Percentiles rank a stretch among this genome's conserved stretches.
Conservation (phyloP, 108 stramenopile genomes). For the Stephanodiscus minutulus region DNA sequence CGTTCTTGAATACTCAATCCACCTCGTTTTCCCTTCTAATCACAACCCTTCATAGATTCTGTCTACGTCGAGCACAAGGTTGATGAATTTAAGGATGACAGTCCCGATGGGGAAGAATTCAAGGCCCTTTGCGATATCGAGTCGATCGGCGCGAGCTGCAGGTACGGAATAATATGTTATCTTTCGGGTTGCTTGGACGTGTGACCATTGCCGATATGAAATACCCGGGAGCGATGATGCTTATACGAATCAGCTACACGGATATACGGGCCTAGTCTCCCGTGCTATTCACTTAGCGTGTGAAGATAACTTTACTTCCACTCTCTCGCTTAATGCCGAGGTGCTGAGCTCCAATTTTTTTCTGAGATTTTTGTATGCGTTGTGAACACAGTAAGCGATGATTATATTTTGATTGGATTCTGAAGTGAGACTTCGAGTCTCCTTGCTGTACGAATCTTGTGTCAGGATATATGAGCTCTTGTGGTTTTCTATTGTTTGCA, state of each 20-base stretch:
- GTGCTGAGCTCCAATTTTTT: conserved; percentile 17
- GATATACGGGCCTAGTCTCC: conserved; percentile 42
- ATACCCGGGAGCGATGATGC: conserved; percentile 33
- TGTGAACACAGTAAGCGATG: no score
- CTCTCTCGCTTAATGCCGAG: background rate
- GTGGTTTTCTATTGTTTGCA: background rate
- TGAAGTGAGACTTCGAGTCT: conserved; percentile 6
- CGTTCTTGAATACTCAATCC: no score
- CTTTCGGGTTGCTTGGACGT: background rate
- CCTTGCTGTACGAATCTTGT: conserved; percentile 3
- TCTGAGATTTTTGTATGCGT: background rate
- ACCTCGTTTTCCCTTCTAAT: no score
- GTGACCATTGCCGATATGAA: background rate
- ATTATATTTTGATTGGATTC: conserved; percentile 14
- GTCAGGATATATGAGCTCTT: no score
- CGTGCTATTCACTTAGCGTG: conserved; percentile 16
- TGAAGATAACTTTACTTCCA: conserved; percentile 23
- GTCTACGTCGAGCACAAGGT: conserved; percentile 80
- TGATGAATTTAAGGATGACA: conserved; percentile 26
- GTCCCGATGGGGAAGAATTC: conserved; percentile 63
- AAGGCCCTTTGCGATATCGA: conserved; percentile 84
- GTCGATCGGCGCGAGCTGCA: conserved; percentile 75
- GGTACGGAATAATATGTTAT: conserved; percentile 39
- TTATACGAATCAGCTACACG: conserved; percentile 38
- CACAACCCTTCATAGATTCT: no score